Evolutionary conservation across 208 protist genomes (phyloP).

Genomic region (Trichomonas vaginalis): DNA sequence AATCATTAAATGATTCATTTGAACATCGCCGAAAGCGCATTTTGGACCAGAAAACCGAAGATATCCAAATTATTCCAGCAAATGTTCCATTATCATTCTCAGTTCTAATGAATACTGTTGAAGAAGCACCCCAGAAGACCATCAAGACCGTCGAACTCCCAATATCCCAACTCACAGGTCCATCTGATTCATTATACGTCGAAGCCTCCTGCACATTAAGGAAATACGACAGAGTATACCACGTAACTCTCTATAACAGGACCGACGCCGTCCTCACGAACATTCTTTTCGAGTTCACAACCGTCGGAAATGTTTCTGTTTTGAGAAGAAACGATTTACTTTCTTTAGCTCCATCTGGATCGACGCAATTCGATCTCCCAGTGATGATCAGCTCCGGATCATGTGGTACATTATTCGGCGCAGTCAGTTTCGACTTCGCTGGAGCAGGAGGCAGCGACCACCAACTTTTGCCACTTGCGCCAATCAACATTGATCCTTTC

Average conservation of each 20-base stretch:
- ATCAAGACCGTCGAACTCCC: not conserved
- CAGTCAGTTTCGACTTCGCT: not conserved
- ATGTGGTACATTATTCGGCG: not conserved
- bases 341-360: not conserved
- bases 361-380: not conserved
- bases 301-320: not conserved
- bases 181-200: not conserved
- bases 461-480: not conserved
- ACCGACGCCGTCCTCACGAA: not conserved
- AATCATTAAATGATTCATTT: not conserved
- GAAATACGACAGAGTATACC: not conserved
- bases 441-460: not conserved
- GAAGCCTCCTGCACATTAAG: not conserved
- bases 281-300: not conserved
- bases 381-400: not conserved
- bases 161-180: not conserved
- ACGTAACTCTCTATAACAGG: not conserved
- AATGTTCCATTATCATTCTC: not conserved
- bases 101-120: not conserved
- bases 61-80: not conserved
- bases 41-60: not conserved
- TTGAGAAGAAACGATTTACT: not conserved
- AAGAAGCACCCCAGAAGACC: not conserved
- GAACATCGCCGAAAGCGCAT: not conserved
- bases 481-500: not conserved